A percentile compares a stretch with the other conserved stretches of the same genome.
Evolutionary conservation across 495 filamentous ascomycete genomes (phyloP).

Genomic region (Amphirosellinia nigrospora): DNA sequence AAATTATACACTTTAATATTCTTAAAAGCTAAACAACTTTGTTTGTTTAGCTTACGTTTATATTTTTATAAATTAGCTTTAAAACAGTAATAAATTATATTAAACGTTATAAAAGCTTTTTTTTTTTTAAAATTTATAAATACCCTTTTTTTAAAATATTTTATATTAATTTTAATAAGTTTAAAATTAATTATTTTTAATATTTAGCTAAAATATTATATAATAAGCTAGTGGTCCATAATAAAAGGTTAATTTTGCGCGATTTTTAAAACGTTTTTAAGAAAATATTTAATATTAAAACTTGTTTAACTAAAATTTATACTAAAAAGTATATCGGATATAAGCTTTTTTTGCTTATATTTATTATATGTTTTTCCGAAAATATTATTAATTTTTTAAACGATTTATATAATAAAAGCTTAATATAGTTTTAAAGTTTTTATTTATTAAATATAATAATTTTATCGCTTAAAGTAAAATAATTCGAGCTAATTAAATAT

Average conservation of each 20-base stretch:
- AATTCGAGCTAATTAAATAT: constrained; percentile 34
- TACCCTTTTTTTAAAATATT: constrained; percentile 30
- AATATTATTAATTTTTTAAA: constrained; percentile 45
- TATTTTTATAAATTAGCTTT: constrained; percentile 43
- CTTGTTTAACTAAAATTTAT: constrained; percentile 28
- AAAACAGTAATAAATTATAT: constrained; percentile 32
- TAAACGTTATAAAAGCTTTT: constrained; percentile 23
- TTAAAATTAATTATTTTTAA: constrained; percentile 52
- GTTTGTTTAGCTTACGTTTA: constrained; percentile 26
- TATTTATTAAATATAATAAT: constrained; percentile 40
- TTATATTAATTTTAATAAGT: constrained; percentile 54
- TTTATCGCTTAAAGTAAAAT: constrained; percentile 33
- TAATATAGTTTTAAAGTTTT: constrained; percentile 19
- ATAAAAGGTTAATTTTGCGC: constrained; percentile 10
- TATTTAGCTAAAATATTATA: constrained; percentile 29
- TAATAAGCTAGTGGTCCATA: constrained; percentile 9
- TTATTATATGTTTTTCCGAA: constrained; percentile 29
- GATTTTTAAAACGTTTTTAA: constrained; percentile 34
- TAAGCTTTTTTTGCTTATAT: constrained; percentile 24
- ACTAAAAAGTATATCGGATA: constrained; percentile 26
- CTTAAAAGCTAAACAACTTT: background rate
- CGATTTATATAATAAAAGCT: constrained; percentile 37
- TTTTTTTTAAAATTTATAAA: constrained; percentile 21
- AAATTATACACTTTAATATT: constrained; percentile 6
- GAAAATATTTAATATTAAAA: constrained; percentile 23